Evolutionary conservation across 2,329 filamentous ascomycete genomes (phyloP).

Genomic region (Pseudopithomyces maydicus): DNA sequence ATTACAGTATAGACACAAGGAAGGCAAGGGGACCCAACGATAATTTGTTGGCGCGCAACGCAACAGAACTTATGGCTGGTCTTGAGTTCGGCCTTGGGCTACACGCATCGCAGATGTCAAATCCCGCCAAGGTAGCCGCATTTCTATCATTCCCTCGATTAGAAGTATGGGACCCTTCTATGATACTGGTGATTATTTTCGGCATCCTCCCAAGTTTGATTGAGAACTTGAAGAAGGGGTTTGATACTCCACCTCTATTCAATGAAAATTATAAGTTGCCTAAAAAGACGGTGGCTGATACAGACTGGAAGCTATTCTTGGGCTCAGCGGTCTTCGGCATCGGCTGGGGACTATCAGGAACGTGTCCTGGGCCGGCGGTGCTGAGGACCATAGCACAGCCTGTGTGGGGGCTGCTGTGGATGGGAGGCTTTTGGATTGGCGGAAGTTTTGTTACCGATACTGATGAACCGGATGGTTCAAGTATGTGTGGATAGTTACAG

Average conservation of each 20-base stretch:
- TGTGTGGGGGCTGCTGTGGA: conserved; percentile 53
- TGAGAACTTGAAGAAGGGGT: conserved; percentile 30
- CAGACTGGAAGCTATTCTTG: conserved; percentile 54
- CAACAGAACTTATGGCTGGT: conserved; percentile 53
- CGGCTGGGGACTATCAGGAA: conserved; percentile 57
- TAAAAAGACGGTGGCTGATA: conserved; percentile 52
- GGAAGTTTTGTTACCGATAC: conserved; percentile 14
- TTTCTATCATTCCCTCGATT: conserved; percentile 55
- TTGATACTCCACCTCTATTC: conserved; percentile 47
- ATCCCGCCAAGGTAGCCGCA: conserved; percentile 55
- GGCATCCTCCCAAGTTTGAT: conserved; percentile 54
- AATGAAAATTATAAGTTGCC: conserved; percentile 50
- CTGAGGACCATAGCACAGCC: conserved; percentile 54
- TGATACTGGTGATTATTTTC: conserved; percentile 56
- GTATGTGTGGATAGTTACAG: background rate
- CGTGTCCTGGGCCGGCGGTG: conserved; percentile 59
- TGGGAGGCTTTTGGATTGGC: conserved; percentile 55
- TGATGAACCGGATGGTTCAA: background rate
- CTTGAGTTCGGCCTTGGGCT: conserved; percentile 58
- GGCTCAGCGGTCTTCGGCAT: conserved; percentile 57
- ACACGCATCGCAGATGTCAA: conserved; percentile 57
- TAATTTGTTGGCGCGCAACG: conserved; percentile 30
- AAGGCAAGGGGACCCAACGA: conserved; percentile 14
- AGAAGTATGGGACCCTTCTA: conserved; percentile 56
- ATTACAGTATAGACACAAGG: background rate